Percentiles rank a stretch among this genome's conserved stretches.
These are phyloP conservation scores for Lentinus tigrinus DNA, from an alignment of 768 basidiomycete genomes.

Conservation along the genomic window DNA sequence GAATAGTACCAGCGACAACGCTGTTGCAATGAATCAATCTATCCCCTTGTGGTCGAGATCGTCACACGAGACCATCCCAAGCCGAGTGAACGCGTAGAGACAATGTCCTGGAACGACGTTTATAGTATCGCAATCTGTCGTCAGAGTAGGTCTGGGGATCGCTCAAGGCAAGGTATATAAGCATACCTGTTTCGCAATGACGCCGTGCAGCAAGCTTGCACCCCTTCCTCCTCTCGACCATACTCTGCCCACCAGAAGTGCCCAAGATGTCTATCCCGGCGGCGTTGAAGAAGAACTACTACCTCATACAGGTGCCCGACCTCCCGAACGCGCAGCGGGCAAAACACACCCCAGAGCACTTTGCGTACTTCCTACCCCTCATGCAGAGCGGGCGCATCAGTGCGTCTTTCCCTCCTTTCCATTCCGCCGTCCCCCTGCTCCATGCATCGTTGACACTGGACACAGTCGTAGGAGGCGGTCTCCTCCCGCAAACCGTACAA, in stretches of 20 bases:
- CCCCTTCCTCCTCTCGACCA: too few species aligned
- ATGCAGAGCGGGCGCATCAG: background rate
- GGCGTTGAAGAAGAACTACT: background rate
- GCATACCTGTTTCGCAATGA: too few species aligned
- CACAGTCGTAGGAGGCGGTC: background rate
- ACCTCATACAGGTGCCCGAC: background rate
- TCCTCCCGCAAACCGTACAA: background rate
- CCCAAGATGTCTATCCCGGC: background rate
- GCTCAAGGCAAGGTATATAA: too few species aligned
- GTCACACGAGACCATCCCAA: background rate
- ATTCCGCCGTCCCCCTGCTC: background rate
- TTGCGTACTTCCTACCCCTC: background rate
- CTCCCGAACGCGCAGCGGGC: constrained; percentile 6
- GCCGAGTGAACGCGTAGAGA: too few species aligned
- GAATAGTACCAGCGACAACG: too few species aligned
- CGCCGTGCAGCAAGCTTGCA: too few species aligned
- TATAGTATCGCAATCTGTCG: too few species aligned
- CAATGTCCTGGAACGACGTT: too few species aligned
- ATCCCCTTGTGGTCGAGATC: background rate
- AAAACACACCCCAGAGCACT: background rate
- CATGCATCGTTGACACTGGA: background rate
- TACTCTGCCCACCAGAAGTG: too few species aligned
- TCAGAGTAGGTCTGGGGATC: too few species aligned
- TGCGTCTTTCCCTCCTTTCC: background rate
- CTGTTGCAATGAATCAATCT: background rate